Conservation (phyloP, 257 asterid species). For the Solanum dulcamara region DNA sequence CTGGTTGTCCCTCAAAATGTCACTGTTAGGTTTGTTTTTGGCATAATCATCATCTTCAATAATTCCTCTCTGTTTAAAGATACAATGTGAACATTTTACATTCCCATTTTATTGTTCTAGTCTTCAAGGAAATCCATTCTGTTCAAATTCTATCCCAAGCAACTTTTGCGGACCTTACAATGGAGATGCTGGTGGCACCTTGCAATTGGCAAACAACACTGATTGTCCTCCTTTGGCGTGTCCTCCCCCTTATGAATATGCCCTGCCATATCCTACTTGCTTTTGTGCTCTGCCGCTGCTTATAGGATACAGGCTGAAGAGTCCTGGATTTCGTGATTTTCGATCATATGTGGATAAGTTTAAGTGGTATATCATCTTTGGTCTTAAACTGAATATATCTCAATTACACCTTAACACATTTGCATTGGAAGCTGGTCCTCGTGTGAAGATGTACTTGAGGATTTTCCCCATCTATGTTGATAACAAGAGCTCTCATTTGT, state of each 20-base stretch:
- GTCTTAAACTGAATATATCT: conserved; percentile 39
- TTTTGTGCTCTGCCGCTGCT: conserved; percentile 73
- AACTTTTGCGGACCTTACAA: conserved; percentile 46
- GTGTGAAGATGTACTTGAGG: conserved; percentile 66
- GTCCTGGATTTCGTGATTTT: conserved; percentile 83
- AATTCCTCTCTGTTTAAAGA: not conserved
- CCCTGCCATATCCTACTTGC: conserved; percentile 53
- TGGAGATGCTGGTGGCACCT: conserved; percentile 18
- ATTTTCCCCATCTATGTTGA: conserved; percentile 47
- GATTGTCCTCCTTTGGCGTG: conserved; percentile 39
- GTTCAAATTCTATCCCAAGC: conserved; percentile 20
- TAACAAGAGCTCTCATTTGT: conserved; percentile 6
- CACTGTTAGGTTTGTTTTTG: conserved; percentile 55
- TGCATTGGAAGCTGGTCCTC: conserved; percentile 73
- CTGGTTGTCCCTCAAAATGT: conserved; percentile 33
- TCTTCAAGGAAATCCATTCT: conserved; percentile 75
- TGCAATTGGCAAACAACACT: conserved; percentile 12
- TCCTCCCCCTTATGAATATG: conserved; percentile 50
- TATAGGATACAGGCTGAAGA: conserved; percentile 81
- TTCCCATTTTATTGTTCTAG: conserved; percentile 16
- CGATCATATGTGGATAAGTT: conserved; percentile 39
- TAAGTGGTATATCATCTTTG: conserved; percentile 43
- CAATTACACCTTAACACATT: conserved; percentile 51
- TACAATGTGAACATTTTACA: not conserved
- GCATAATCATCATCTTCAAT: not conserved